phyloP scores from a whole-genome alignment of 495 filamentous ascomycete genomes.

The Penicillium odoratum region DNA sequence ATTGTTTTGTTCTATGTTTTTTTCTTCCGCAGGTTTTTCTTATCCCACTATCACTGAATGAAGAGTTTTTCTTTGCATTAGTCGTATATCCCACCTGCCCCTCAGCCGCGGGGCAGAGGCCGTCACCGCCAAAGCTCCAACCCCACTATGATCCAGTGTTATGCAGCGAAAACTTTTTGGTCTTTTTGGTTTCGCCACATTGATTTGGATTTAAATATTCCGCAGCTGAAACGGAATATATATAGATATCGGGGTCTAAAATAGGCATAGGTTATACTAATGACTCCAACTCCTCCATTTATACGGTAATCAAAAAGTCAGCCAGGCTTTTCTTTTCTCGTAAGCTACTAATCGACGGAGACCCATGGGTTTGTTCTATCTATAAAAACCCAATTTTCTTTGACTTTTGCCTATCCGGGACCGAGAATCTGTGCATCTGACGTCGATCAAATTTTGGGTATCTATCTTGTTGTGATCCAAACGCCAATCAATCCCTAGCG shows the following conservation, averaged over 20 bases:
- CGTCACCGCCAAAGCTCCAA: conserved; percentile 9
- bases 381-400: conserved; percentile 2
- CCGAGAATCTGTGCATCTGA: conserved; percentile 19
- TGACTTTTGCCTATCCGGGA: conserved; percentile 1
- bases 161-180: conserved; percentile 6
- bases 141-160: conserved; percentile 7
- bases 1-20: neutral
- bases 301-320: neutral
- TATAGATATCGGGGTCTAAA: neutral
- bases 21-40: neutral
- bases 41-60: neutral
- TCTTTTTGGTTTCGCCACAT: conserved; percentile 10
- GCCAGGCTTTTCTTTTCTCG: neutral
- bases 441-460: conserved; percentile 30
- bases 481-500: conserved; percentile 10
- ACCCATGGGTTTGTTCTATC: conserved; percentile 3
- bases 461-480: conserved; percentile 14
- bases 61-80: neutral
- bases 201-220: neutral
- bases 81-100: conserved; percentile 7
- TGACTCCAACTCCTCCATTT: neutral
- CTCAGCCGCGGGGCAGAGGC: conserved; percentile 7
- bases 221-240: neutral
- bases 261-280: conserved; percentile 1
- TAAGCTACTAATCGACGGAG: neutral